phyloP scores from a whole-genome alignment of 257 asterid genomes.

The Penstemon newberryi region DNA sequence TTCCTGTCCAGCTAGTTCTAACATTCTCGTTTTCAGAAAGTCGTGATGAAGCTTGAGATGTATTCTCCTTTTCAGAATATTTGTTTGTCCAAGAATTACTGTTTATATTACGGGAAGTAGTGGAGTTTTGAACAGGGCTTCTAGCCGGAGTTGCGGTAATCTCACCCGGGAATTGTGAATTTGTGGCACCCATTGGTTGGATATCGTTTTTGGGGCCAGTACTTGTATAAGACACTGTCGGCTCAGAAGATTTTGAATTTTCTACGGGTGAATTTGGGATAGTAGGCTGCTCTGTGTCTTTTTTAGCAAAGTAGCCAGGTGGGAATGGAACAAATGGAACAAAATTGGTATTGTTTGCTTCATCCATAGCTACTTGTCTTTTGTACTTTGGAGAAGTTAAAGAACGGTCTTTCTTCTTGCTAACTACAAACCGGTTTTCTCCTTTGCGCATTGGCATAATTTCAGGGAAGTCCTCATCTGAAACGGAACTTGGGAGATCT shows the following conservation, averaged over 20 bases:
- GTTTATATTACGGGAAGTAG: constrained; percentile 14
- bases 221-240: constrained; percentile 9
- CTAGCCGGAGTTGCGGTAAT: constrained; percentile 21
- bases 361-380: constrained; percentile 68
- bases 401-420: constrained; percentile 78
- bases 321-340: constrained; percentile 97
- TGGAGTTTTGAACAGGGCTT: constrained; percentile 24
- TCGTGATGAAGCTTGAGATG: constrained; percentile 23
- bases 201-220: not conserved
- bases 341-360: constrained; percentile 50
- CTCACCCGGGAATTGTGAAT: constrained; percentile 29
- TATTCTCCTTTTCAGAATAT: constrained; percentile 28
- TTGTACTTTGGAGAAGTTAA: constrained; percentile 74
- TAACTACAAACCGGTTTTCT: constrained; percentile 68
- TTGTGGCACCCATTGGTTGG: constrained; percentile 25
- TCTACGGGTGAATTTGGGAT: constrained; percentile 32
- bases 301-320: constrained; percentile 81
- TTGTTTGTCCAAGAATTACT: constrained; percentile 19
- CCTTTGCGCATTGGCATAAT: constrained; percentile 86
- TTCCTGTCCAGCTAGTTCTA: constrained; percentile 49
- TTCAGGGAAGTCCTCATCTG: constrained; percentile 80
- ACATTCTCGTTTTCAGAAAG: constrained; percentile 32
- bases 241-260: constrained; percentile 23
- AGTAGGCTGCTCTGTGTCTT: constrained; percentile 42
- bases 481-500: constrained; percentile 60